phyloP scores from a whole-genome alignment of 495 filamentous ascomycete genomes.

The Xylaria telfairii region DNA sequence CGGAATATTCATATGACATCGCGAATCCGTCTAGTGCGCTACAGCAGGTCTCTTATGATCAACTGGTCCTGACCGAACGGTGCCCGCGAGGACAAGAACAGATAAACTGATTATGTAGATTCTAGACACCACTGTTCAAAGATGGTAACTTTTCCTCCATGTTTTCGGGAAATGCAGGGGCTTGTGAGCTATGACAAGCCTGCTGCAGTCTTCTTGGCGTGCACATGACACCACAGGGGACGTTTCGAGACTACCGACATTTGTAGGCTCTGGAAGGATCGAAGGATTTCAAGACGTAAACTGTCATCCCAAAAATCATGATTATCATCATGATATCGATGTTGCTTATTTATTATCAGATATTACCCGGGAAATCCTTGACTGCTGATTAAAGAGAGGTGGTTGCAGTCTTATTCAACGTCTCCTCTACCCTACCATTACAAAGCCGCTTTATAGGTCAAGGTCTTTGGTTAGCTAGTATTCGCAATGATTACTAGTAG shows the following conservation, averaged over 20 bases:
- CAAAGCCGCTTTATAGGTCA: background rate
- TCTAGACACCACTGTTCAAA: background rate
- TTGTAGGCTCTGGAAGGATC: background rate
- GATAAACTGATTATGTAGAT: background rate
- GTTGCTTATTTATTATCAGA: background rate
- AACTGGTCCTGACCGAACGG: background rate
- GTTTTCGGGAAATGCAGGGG: background rate
- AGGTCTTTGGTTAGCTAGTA: background rate
- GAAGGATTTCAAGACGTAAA: background rate
- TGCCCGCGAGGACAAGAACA: background rate
- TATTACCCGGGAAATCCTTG: background rate
- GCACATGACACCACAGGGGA: background rate
- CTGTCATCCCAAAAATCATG: background rate
- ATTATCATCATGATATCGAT: background rate
- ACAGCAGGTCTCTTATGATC: background rate
- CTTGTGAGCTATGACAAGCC: background rate
- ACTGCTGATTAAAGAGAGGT: background rate
- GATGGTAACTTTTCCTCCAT: background rate
- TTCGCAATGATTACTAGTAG: background rate
- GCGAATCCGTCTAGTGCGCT: background rate
- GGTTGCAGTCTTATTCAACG: constrained; percentile 1
- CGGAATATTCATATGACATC: background rate
- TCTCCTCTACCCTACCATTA: background rate
- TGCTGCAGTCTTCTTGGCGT: background rate
- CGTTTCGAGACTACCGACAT: background rate